Base-by-base conservation (phyloP, 768 basidiomycete genomes). In the Leccinellum rugosiceps region DNA sequence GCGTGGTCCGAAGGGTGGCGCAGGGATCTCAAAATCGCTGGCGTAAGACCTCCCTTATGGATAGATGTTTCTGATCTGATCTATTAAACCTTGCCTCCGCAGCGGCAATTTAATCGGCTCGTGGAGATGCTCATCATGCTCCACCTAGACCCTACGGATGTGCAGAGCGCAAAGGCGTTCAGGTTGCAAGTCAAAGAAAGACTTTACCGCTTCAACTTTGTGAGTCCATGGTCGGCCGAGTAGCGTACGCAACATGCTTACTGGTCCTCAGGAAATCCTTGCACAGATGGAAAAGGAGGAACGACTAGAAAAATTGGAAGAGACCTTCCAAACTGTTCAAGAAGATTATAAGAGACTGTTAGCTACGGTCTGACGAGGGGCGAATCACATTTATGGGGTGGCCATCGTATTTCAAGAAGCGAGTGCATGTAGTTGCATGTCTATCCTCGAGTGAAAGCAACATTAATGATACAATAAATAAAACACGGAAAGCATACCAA, bases 101-200 rank as follows among this genome's bases (percentile, higher is more conserved):
- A 97, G 94, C 86, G 97, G 47, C 97, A 99, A 79, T 99, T 96
- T 74, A 81, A 90, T 45, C 84, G 97, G 30, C 79, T 98, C 23
- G 75, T 91, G 38, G 97, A 99, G 74, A 97, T 97, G 92, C 77
- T 97, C 25, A 83, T 92, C 51, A 78, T 95, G 60, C 69, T 84
- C 53, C 82, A 84, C 32, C 74, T 96, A 59, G 84, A 94, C 63
- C 77, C 82, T 5, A 65, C 73, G 3, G 87, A 95, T 65, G 60
- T 74, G 52, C 76, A 75, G 25, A 76, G 78, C 25, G 72, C 78
- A 63, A 83, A 78, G 52, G 85, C 88, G 10, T 97, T 88, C 71
- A 79, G 96, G 52, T 71, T 99, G 31, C 90, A 94, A 71, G 94
- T 96, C 67, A 99, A 99, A 74, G 94, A 97, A 71, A 83, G 97